Evolutionary conservation across 371 early-diverging fungal genomes (phyloP).

Genomic region (Mortierella sp.): DNA sequence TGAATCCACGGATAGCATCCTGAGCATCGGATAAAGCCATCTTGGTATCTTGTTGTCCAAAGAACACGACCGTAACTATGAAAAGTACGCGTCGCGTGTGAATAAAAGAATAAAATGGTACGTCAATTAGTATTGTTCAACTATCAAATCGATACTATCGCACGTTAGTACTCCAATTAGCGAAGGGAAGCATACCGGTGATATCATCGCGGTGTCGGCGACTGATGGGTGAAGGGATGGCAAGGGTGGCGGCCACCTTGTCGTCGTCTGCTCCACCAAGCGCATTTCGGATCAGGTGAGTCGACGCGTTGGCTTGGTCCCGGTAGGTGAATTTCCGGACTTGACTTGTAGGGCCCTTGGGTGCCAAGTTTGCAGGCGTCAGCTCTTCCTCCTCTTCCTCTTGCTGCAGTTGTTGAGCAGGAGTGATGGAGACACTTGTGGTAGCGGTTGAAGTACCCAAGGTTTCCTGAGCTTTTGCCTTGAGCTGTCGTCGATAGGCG

Average conservation of each 20-base stretch:
- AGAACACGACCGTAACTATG: constrained; percentile 83
- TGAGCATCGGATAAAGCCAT: constrained; percentile 24
- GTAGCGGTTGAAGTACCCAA: not conserved
- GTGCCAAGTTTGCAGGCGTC: constrained; percentile 10
- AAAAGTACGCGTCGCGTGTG: not conserved
- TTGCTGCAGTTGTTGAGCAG: not conserved
- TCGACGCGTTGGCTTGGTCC: constrained; percentile 79
- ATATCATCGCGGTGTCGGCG: constrained; percentile 93
- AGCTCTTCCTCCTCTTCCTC: constrained; percentile 63
- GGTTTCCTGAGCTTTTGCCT: not conserved
- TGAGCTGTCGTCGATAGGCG: constrained; percentile 10
- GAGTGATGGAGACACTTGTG: not conserved
- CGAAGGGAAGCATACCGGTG: constrained; percentile 71
- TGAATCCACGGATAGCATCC: not conserved
- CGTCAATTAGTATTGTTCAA: not conserved
- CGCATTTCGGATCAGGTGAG: constrained; percentile 87
- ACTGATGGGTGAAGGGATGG: constrained; percentile 57
- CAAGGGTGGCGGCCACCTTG: constrained; percentile 34
- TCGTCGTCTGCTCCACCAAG: constrained; percentile 68
- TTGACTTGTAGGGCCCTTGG: constrained; percentile 28
- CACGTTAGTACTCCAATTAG: not conserved
- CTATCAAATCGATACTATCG: too few relatives aligned
- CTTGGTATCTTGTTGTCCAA: constrained; percentile 58
- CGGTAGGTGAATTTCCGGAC: constrained; percentile 37
- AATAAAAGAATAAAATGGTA: not conserved